Base-by-base conservation (phyloP, 495 filamentous ascomycete genomes). In the Xylaria sp. region DNA sequence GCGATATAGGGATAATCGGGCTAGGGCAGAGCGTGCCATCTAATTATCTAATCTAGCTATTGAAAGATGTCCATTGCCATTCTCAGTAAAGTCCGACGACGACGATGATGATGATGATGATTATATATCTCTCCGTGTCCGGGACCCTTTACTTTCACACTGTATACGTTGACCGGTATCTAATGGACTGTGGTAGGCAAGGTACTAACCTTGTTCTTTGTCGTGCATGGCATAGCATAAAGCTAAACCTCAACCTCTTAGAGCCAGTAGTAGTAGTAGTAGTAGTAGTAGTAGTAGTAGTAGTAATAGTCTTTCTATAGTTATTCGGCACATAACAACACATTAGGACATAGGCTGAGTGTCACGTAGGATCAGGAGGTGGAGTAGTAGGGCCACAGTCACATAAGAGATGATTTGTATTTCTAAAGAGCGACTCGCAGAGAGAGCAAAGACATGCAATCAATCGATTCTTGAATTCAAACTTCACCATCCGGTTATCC, bases 1-100 rank as follows among this genome's bases (percentile, higher is more conserved):
- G 83, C 85, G 95, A 74, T 93, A 97, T 80, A 87, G 91, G 74
- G 94, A 97, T 73, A 97, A 96, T 75, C 88, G 86, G 75, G 87
- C 86, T 72, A 87, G 88, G 66, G 85, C 88, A 24, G 83, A 81
- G 24, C 73, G 82, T 63, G 78, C 81, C 4, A 83, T 83, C 29
- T 85, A 78, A 31, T 31, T 5, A 31, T 31, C 3, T 2, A 55
- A 31, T 31, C 3, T 2, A 55, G 26, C 2, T 2, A 2, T 55
- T 15, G 12, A 26, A 31, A 7, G 52, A 31, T 17, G 12, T n/a
- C 8, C 14, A n/a, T 29, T 29, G 7, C 3, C 12, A 29, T 26
- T 55, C 21, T 52, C 26, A 7, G 26, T 55, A 29, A 7, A 2
- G 8, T 31, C 52, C 2, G 12, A 55, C n/a, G n/a, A n/a, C n/a